Evolutionary conservation across 257 asterid species (phyloP).

Genomic region (Asclepias syriaca): DNA sequence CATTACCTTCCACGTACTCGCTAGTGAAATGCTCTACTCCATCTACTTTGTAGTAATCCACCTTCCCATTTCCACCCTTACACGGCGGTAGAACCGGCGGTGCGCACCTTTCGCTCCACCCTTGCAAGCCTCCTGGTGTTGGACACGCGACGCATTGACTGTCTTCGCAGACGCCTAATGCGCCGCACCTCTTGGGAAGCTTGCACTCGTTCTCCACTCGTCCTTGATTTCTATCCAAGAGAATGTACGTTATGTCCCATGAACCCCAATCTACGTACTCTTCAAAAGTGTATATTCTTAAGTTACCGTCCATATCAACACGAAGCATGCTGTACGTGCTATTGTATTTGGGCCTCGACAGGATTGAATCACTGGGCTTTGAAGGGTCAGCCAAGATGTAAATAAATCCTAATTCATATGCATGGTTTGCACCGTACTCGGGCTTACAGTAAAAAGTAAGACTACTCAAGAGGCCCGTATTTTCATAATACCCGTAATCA

Average conservation of each 20-base stretch:
- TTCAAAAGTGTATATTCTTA: not conserved
- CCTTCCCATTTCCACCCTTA: constrained; percentile 9
- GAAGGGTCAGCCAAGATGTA: constrained; percentile 15
- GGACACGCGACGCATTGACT: constrained; percentile 50
- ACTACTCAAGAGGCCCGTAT: constrained; percentile 12
- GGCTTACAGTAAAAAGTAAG: constrained; percentile 20
- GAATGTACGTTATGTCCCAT: constrained; percentile 17
- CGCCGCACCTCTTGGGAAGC: constrained; percentile 40
- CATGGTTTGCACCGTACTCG: constrained; percentile 12
- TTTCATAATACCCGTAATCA: constrained; percentile 19
- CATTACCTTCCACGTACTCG: constrained; percentile 34
- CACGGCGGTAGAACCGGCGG: constrained; percentile 37
- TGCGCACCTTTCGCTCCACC: constrained; percentile 38
- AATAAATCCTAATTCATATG: constrained; percentile 31
- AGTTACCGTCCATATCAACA: constrained; percentile 18
- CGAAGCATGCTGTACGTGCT: constrained; percentile 34
- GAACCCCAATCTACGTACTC: not conserved
- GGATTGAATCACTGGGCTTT: constrained; percentile 7
- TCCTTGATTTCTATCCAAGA: constrained; percentile 18
- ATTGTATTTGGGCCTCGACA: constrained; percentile 38
- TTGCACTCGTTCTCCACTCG: constrained; percentile 17
- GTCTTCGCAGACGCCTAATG: constrained; percentile 33
- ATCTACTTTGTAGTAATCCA: constrained; percentile 30
- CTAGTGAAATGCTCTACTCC: constrained; percentile 32
- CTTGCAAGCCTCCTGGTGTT: constrained; percentile 30